Conservation (phyloP, 768 basidiomycete species). For the Boletales sp. region DNA sequence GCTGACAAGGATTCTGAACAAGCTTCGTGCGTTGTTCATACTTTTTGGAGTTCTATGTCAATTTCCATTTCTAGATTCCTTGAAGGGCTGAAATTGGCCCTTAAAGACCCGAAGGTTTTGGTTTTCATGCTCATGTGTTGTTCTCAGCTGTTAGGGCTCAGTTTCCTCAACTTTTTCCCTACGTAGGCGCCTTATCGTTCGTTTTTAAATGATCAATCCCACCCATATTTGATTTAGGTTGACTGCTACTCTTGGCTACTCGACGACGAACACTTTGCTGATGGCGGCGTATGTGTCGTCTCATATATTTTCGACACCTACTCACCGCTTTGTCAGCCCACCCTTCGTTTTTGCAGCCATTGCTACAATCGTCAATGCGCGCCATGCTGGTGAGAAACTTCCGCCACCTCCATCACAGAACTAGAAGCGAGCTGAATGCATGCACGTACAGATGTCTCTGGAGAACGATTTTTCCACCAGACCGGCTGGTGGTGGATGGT, state of each 20-base stretch:
- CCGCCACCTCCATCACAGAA: background rate
- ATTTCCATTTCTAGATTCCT: constrained; percentile 10
- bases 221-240: constrained; percentile 33
- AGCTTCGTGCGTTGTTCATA: constrained; percentile 47
- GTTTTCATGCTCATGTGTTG: constrained; percentile 55
- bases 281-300: constrained; percentile 49
- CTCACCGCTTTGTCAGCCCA: constrained; percentile 37
- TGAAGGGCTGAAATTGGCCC: constrained; percentile 42
- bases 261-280: constrained; percentile 54
- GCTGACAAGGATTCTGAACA: constrained; percentile 56
- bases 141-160: constrained; percentile 52
- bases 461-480: constrained; percentile 64
- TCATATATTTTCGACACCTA: background rate
- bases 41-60: background rate
- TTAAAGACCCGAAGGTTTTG: constrained; percentile 52
- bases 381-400: constrained; percentile 45
- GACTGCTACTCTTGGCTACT: constrained; percentile 58
- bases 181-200: constrained; percentile 30
- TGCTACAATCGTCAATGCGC: constrained; percentile 48
- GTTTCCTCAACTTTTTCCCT: constrained; percentile 61
- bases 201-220: too few species aligned
- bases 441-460: constrained; percentile 43
- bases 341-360: constrained; percentile 58
- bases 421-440: too few species aligned
- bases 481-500: constrained; percentile 56